Conservation (phyloP, 2,329 filamentous ascomycete genomes). For the Aspergillus sojae region DNA sequence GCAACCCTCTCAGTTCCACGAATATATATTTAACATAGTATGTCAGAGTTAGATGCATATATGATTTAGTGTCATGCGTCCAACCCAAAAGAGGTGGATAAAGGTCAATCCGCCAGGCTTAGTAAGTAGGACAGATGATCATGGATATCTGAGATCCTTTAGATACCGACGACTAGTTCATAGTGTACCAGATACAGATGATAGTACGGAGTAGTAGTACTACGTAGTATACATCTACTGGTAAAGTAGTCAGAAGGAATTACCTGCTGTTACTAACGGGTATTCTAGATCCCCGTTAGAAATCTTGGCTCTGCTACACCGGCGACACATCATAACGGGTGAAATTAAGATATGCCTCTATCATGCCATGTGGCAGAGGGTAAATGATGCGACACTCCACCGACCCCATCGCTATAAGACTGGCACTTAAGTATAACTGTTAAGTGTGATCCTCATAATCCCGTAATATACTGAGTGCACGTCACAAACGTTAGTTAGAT, state of each 20-base stretch:
- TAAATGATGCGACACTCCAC: conserved; percentile 5
- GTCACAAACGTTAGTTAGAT: neutral
- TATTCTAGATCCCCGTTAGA: neutral
- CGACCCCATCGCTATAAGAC: neutral
- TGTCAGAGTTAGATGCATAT: conserved; percentile 1
- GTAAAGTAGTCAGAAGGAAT: neutral
- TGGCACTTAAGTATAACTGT: neutral
- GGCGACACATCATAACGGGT: neutral
- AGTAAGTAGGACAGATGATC: neutral
- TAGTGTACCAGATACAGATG: neutral
- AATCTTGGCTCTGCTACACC: conserved; percentile 3
- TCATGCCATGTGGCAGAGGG: conserved; percentile 5
- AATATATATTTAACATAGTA: conserved; percentile 3
- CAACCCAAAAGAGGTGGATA: neutral
- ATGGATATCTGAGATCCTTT: neutral
- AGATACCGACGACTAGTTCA: neutral
- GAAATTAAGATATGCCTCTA: conserved; percentile 2
- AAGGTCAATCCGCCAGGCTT: neutral
- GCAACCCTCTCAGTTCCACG: neutral
- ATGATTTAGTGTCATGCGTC: neutral
- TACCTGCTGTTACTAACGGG: neutral
- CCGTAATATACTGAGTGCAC: neutral
- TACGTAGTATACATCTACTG: neutral
- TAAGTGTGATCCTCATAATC: neutral
- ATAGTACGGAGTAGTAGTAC: neutral